A percentile compares a stretch with the other conserved stretches of the same genome.
These are phyloP conservation scores for Scopulariopsis brevicaulis DNA, from an alignment of 2,329 filamentous ascomycete species.

Conservation along the genomic window DNA sequence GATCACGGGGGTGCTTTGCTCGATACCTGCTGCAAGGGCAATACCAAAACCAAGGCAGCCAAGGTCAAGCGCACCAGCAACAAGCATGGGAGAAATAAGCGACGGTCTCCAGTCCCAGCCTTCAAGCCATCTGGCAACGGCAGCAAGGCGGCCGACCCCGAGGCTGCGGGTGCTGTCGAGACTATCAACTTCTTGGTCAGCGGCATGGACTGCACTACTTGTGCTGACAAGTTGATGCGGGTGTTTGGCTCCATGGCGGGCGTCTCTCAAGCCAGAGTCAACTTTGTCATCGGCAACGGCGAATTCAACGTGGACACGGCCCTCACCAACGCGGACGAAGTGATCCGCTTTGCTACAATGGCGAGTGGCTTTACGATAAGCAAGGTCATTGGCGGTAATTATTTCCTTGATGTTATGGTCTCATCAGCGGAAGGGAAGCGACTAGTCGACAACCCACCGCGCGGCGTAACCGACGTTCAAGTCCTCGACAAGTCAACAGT, in stretches of 20 bases:
- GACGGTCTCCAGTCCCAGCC: slow-evolving; percentile 9
- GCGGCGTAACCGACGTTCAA: slow-evolving; percentile 14
- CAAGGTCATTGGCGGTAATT: slow-evolving; percentile 13
- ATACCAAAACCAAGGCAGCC: slow-evolving; percentile 6
- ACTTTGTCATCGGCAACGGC: slow-evolving; percentile 24
- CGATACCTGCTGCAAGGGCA: slow-evolving; percentile 14
- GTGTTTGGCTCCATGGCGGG: slow-evolving; percentile 15
- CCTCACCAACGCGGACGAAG: slow-evolving; percentile 13
- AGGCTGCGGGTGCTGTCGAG: slow-evolving; percentile 14
- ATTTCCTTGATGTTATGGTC: slow-evolving; percentile 17
- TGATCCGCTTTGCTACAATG: slow-evolving; percentile 13
- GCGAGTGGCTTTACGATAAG: slow-evolving; percentile 19
- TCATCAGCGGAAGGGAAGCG: slow-evolving; percentile 6
- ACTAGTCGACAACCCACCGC: slow-evolving; percentile 9
- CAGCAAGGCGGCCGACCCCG: slow-evolving; percentile 10
- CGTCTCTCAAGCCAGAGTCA: slow-evolving; percentile 19
- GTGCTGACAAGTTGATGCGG: slow-evolving; percentile 20
- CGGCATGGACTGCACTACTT: slow-evolving; percentile 25
- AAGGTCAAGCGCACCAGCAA: too few relatives aligned
- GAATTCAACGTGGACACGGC: slow-evolving; percentile 18
- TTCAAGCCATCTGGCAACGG: slow-evolving; percentile 7
- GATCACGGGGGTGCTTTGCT: slow-evolving; percentile 13
- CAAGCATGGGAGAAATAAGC: neutral
- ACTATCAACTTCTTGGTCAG: slow-evolving; percentile 16
- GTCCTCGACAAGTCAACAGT: slow-evolving; percentile 17